These are phyloP conservation scores for Macadamia integrifolia DNA, from an alignment of 164 flowering plant species.

Conservation along the genomic window DNA sequence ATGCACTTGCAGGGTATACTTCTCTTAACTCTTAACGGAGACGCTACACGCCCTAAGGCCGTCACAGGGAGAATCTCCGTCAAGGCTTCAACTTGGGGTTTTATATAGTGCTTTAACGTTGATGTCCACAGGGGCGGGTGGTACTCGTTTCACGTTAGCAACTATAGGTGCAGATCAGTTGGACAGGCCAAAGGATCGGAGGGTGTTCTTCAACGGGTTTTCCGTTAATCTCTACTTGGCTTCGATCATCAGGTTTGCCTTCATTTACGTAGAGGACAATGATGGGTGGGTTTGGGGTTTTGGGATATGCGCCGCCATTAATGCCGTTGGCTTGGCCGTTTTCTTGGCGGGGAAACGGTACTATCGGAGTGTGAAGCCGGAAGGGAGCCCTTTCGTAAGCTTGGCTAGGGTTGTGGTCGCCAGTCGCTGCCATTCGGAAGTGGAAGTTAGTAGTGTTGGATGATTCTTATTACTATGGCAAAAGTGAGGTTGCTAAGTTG, in stretches of 20 bases:
- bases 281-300: slow-evolving; percentile 45
- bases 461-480: slow-evolving; percentile 20
- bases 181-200: slow-evolving; percentile 23
- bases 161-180: slow-evolving; percentile 49
- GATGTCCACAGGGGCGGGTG: slow-evolving; percentile 30
- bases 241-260: slow-evolving; percentile 8
- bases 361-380: slow-evolving; percentile 21
- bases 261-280: slow-evolving; percentile 46
- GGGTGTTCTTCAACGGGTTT: slow-evolving; percentile 49
- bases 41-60: slow-evolving; percentile 37
- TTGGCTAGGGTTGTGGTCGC: slow-evolving; percentile 38
- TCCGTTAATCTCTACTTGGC: slow-evolving; percentile 23
- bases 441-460: slow-evolving; percentile 9
- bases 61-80: slow-evolving; percentile 20
- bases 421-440: slow-evolving; percentile 31
- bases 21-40: slow-evolving; percentile 34
- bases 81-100: slow-evolving; percentile 21
- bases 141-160: slow-evolving; percentile 33
- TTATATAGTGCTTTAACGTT: slow-evolving; percentile 23
- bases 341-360: slow-evolving; percentile 27
- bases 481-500: background rate
- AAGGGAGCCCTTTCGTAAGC: slow-evolving; percentile 40
- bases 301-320: slow-evolving; percentile 22
- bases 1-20: slow-evolving; percentile 31
- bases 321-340: slow-evolving; percentile 20